Conservation (phyloP, 1,284 basidiomycete species). For the Marasmius tenuissimus region DNA sequence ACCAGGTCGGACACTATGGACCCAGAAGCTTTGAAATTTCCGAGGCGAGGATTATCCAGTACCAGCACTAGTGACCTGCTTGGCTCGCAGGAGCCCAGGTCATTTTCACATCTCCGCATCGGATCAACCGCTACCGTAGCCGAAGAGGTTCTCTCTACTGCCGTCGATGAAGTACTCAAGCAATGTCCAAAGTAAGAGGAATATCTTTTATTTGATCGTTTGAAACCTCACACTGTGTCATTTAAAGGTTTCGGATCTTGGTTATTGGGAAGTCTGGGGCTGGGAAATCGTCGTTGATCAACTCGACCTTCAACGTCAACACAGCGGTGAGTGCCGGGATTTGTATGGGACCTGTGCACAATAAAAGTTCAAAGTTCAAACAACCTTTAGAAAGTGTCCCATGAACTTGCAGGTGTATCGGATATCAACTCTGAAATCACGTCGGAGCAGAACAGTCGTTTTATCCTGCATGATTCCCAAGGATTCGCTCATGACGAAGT, state of each 20-base stretch:
- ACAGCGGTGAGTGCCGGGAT: slow-evolving; percentile 15
- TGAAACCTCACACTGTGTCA: neutral
- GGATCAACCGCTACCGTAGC: no score
- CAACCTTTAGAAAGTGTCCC: slow-evolving; percentile 18
- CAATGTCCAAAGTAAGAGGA: slow-evolving; percentile 1
- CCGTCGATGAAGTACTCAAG: slow-evolving; percentile 3
- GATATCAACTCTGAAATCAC: slow-evolving; percentile 24
- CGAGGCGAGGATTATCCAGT: no score
- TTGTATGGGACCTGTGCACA: neutral
- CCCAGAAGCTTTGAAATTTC: no score
- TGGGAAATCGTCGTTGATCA: slow-evolving; percentile 26
- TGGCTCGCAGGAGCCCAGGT: no score
- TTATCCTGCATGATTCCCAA: slow-evolving; percentile 29
- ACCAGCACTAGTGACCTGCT: no score
- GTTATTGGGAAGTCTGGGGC: slow-evolving; percentile 20
- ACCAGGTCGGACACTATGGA: no score
- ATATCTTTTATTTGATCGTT: neutral
- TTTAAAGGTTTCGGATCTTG: slow-evolving; percentile 14
- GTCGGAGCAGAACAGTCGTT: slow-evolving; percentile 22
- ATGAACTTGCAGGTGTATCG: slow-evolving; percentile 17
- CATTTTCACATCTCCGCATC: no score
- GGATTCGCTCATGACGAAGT: slow-evolving; percentile 26
- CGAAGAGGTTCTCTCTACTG: neutral
- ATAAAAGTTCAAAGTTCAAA: neutral
- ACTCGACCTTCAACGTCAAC: slow-evolving; percentile 22